Base-by-base conservation (phyloP, 2,329 filamentous ascomycete genomes). In the Trichoderma atrobrunneum region DNA sequence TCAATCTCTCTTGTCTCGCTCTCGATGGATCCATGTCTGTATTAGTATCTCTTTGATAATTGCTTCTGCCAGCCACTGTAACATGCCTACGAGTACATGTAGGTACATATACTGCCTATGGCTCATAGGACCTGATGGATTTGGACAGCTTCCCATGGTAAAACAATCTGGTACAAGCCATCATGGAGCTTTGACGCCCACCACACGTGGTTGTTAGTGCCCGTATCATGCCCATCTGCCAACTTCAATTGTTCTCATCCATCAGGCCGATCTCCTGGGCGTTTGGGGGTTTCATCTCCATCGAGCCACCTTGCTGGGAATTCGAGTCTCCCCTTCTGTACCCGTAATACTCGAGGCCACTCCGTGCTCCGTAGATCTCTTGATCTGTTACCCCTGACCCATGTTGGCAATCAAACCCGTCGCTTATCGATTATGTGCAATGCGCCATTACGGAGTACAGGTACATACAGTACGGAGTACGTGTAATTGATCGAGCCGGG, bases 371-470 rank as follows among this genome's bases (percentile, higher is more conserved):
- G 67, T 61, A 32, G 67, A 70, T 70, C 67, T 70, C 43, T 70
- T 61, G 57, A 62, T 70, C 67, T 70, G 28, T 34, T 62, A 62
- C 67, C 67, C 67, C 67, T 70, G 67, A 70, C 67, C 67, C 67
- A 62, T 70, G 67, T 24, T 70, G 67, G 57, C 67, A 70, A 70
- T 70, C 67, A 70, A 70, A 70, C 67, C n/a, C 30, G 57, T 70
- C 67, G 67, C 67, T 70, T 70, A 70, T 70, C 67, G 67, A 70
- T 70, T 70, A 62, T 70, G 57, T 70, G 30, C 36, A 69, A 69
- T 69, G 56, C 65, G 39, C 34, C 18, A 60, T 32, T 32, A 61
- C 28, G 56, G 56, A 69, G 36, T 54, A 54, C 11, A 43, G 39
- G 48, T 60, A 21, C 28, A n/a, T 30, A 30, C 51, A 54, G 21